Conservation (phyloP, 2,329 filamentous ascomycete species). For the Apiospora aurea region DNA sequence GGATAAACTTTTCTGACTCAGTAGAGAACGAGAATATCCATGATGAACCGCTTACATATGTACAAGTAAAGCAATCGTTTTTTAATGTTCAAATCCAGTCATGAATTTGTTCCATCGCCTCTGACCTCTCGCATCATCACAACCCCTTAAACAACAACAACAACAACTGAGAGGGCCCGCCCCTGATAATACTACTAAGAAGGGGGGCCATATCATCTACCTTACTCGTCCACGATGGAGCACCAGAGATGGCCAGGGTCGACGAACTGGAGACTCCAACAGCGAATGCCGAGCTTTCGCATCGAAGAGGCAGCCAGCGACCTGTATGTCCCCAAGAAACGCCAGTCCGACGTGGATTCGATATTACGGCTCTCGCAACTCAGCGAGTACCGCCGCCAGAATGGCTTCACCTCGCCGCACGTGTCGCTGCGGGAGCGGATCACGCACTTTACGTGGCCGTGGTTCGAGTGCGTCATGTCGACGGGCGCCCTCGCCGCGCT, state of each 20-base stretch:
- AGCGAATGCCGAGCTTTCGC: background rate
- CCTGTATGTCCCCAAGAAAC: background rate
- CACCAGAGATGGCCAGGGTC: background rate
- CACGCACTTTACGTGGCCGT: conserved; percentile 37
- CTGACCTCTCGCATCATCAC: background rate
- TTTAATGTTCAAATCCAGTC: background rate
- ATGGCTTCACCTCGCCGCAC: conserved; percentile 15
- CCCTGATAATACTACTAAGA: background rate
- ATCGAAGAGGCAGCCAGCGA: background rate
- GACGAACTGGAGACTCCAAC: background rate
- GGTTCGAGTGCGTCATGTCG: conserved; percentile 45
- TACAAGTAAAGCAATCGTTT: background rate
- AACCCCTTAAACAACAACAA: background rate
- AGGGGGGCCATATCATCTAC: background rate
- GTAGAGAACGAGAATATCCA: no score
- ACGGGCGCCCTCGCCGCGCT: conserved; percentile 43
- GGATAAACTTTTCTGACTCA: background rate
- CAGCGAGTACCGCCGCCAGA: background rate
- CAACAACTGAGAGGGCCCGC: no score
- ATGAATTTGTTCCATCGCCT: background rate
- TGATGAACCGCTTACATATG: background rate
- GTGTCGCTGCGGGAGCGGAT: conserved; percentile 23
- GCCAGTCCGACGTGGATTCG: background rate
- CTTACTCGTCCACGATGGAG: background rate
- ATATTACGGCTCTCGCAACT: background rate